These are phyloP conservation scores for Cytidiella melzeri DNA, from an alignment of 768 basidiomycete species.

Conservation along the genomic window DNA sequence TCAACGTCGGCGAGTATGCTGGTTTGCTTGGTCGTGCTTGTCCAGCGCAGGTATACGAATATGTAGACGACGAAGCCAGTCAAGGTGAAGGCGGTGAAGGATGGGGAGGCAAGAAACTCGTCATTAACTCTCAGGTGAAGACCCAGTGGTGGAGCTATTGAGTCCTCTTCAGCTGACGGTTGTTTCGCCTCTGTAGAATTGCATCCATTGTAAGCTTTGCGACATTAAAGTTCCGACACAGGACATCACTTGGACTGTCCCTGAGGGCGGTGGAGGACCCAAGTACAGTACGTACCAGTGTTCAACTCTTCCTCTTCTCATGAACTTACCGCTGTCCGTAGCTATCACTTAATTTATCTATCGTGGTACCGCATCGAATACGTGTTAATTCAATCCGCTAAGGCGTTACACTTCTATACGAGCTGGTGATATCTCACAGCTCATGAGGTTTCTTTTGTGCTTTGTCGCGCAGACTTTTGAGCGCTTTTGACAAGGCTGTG, in stretches of 20 bases:
- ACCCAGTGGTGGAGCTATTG: constrained; percentile 6
- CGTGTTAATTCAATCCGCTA: not conserved
- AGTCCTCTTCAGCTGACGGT: no score
- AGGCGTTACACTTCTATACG: no score
- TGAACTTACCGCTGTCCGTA: not conserved
- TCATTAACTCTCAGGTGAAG: constrained; percentile 93
- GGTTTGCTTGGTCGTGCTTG: constrained; percentile 87
- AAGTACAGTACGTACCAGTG: constrained; percentile 70
- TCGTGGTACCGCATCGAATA: not conserved
- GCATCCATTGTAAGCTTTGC: constrained; percentile 92
- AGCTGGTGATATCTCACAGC: no score
- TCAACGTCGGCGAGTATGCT: constrained; percentile 76
- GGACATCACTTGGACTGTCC: constrained; percentile 96
- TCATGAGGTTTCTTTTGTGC: no score
- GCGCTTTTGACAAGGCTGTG: no score
- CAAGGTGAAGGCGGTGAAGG: constrained; percentile 41
- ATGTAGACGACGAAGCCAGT: constrained; percentile 63
- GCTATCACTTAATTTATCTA: constrained; percentile 7
- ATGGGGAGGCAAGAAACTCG: constrained; percentile 80
- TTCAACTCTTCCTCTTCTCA: not conserved
- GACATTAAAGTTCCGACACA: constrained; percentile 95
- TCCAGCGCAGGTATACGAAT: constrained; percentile 96
- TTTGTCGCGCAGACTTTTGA: no score
- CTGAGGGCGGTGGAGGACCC: constrained; percentile 94
- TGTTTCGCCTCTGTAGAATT: constrained; percentile 61